Conservation (phyloP, 371 early-diverging fungal species). For the Mucor mucedo region DNA sequence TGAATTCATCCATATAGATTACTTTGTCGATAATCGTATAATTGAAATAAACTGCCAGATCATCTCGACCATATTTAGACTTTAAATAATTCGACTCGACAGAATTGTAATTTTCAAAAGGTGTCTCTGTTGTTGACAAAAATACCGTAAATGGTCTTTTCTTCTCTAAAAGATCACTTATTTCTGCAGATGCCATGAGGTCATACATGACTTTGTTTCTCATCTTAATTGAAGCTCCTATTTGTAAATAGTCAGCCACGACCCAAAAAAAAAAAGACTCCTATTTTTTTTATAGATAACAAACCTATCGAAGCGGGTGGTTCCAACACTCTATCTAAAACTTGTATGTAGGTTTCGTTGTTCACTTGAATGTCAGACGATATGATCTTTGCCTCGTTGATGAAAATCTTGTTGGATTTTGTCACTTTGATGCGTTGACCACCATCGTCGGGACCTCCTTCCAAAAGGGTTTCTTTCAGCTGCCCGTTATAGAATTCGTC, state of each 20-base stretch:
- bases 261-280: slow-evolving; percentile 1
- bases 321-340: slow-evolving; percentile 30
- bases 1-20: slow-evolving; percentile 29
- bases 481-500: slow-evolving; percentile 43
- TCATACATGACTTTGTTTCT: slow-evolving; percentile 17
- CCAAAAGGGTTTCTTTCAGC: slow-evolving; percentile 49
- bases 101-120: slow-evolving; percentile 38
- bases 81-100: slow-evolving; percentile 49
- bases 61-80: slow-evolving; percentile 42
- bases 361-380: slow-evolving; percentile 46
- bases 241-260: background rate
- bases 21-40: slow-evolving; percentile 29
- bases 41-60: slow-evolving; percentile 32
- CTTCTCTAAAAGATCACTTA: slow-evolving; percentile 24
- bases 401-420: slow-evolving; percentile 31
- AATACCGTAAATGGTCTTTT: slow-evolving; percentile 58
- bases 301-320: slow-evolving; percentile 37
- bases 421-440: slow-evolving; percentile 47
- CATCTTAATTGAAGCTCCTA: slow-evolving; percentile 23
- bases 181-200: slow-evolving; percentile 19
- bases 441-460: slow-evolving; percentile 37
- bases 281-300: slow-evolving; percentile 2
- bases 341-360: slow-evolving; percentile 37
- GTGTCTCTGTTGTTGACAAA: slow-evolving; percentile 30
- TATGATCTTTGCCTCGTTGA: slow-evolving; percentile 50